Evolutionary conservation across 2,329 filamentous ascomycete genomes (phyloP), one percentile per base, ranked within the genome.

Genomic region (Alternaria burnsii): DNA sequence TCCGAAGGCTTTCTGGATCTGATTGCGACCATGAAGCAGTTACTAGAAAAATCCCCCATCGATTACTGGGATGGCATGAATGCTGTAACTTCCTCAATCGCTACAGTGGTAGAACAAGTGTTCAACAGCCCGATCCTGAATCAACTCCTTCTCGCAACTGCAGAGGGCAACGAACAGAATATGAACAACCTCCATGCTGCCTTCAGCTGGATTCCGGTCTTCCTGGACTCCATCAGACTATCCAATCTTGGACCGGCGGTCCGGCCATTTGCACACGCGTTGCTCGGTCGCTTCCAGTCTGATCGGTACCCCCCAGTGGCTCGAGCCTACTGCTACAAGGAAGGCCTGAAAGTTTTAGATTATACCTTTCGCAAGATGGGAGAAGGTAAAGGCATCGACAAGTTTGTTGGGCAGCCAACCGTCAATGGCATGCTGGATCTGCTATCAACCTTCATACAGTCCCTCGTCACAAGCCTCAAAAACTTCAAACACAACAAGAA

Each of bases 1-100:
- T 78, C 77, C 1, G 67, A 74, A 2, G 87, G 91, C 22, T 83
- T 97, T 59, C 83, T 88, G 12, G 85, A 89, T 59, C 83, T 95
- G 16, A 84, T 97, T 46, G 87, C 88, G 57, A 88, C 89, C 1
- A 86, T 97, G 62, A 87, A 87, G 44, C 83, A 83, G 12, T 84
- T 97, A 16, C 82, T 97, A 53, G 86, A 89, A 65, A 93, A 91
- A 69, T 90, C 92, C 0, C 86, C 93, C 0, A 86, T 86, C 55
- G 91, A 91, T 44, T 95, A 97, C 70, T 97, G 94, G 94, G 90
- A 93, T 70, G 90, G 93, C 2, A 90, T 97, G 80, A 89, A 91
- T 52, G 87, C 92, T 30, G 92, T 94, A 52, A 90, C 91, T 1
- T 90, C 93, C 3, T 90, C 92, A 1, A 90, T 93, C 5, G 89